Conservation (phyloP, 306 rosid genomes). For the Lotus japonicus region DNA sequence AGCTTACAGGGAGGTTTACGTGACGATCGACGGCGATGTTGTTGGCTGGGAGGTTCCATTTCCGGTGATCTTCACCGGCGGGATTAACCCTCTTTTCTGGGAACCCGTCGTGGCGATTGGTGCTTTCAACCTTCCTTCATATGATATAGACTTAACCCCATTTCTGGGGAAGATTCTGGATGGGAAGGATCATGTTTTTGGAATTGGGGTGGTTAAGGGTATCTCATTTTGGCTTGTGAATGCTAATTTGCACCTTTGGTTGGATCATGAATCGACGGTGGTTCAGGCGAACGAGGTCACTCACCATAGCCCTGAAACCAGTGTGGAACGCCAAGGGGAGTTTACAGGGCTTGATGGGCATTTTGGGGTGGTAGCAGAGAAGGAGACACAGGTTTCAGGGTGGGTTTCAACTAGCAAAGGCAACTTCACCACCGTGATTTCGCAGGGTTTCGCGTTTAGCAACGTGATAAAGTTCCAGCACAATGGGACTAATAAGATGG, state of each 20-base stretch:
- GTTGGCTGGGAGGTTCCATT: conserved; percentile 70
- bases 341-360: conserved; percentile 57
- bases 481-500: conserved; percentile 49
- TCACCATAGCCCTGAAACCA: conserved; percentile 25
- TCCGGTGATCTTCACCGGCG: conserved; percentile 83
- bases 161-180: conserved; percentile 60
- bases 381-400: conserved; percentile 34
- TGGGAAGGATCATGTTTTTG: conserved; percentile 43
- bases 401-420: conserved; percentile 73
- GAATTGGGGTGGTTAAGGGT: conserved; percentile 55
- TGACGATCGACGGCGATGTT: conserved; percentile 53
- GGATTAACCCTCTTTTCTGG: conserved; percentile 77
- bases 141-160: conserved; percentile 67
- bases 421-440: conserved; percentile 40
- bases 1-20: conserved; percentile 61
- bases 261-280: conserved; percentile 35
- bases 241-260: conserved; percentile 83
- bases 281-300: conserved; percentile 26
- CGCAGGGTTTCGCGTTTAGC: conserved; percentile 31
- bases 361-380: conserved; percentile 45
- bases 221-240: conserved; percentile 75
- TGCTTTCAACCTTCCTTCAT: conserved; percentile 66
- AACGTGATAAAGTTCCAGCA: conserved; percentile 29
- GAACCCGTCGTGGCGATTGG: conserved; percentile 77
- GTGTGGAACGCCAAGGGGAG: conserved; percentile 29